Evolutionary conservation across 257 asterid genomes (phyloP), one percentile per base, ranked within the genome.

Genomic region (Scutellaria baicalensis): DNA sequence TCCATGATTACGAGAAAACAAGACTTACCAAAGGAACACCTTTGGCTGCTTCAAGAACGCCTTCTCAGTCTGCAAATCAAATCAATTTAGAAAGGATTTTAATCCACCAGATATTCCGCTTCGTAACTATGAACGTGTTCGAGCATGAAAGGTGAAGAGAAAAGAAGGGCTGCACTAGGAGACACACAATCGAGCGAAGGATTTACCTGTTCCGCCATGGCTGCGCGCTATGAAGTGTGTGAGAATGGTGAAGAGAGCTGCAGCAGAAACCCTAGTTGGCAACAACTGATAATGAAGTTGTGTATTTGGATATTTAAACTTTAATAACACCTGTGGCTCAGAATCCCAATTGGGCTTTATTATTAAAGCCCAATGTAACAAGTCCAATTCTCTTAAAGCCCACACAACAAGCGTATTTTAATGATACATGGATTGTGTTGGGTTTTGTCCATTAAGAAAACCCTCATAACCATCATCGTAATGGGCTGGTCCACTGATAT

Each of bases 11-110:
- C 12, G 6, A 9, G 55, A 52, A 33, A 8, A 16, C 39, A 8
- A 5, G 23, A 62, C 83, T 67, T 77, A 78, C 85, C 84, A 73
- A 7, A 79, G 84, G 71, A 82, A 82, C 6, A 82, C 86, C 77
- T 79, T 82, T 9, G 84, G 86, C 77, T 82, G 87, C 84, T 77
- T 82, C 77, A 82, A 64, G 51, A 82, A 82, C 1, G 84, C 87
- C 76, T 79, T 82, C 70, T 82, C 87, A 35, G 87, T 82, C 87
- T 82, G 82, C 62, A 67, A 56, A 61, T 17, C 43, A 64, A 59
- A 56, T 35, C 59, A 48, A 72, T 64, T 35, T 9, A 20, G 14
- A 42, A 20, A 6, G 35, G 27, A 47, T 9, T 58, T 0, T 21
- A 48, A 66, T 47, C 50, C 38, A 42, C 43, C 69, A 50, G 18